These are phyloP conservation scores for Marasmius tenuissimus DNA, from an alignment of 1,284 basidiomycete species.

Conservation along the genomic window DNA sequence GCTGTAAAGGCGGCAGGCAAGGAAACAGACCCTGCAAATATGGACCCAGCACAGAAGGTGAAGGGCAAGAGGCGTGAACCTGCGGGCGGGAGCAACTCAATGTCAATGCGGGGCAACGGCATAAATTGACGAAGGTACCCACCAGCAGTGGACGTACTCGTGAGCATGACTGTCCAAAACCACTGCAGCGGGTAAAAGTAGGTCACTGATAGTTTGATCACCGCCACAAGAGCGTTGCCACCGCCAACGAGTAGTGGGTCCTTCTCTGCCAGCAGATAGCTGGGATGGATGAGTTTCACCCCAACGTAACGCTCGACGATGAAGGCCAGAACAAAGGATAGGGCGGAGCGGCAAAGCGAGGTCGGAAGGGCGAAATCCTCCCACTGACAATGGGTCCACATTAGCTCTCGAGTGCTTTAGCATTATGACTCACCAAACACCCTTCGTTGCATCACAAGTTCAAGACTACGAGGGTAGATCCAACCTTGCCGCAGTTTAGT, in stretches of 20 bases:
- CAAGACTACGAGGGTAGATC: constrained; percentile 64
- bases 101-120: not conserved
- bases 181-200: constrained; percentile 86
- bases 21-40: constrained; percentile 62
- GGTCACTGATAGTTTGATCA: constrained; percentile 73
- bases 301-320: constrained; percentile 69
- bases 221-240: constrained; percentile 75
- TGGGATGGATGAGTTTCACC: constrained; percentile 73
- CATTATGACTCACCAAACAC: constrained; percentile 42
- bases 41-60: constrained; percentile 65
- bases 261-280: constrained; percentile 59
- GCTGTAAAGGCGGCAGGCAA: not conserved
- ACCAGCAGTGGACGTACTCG: constrained; percentile 65
- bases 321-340: constrained; percentile 57
- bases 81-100: constrained; percentile 40
- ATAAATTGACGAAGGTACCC: constrained; percentile 17
- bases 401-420: not conserved
- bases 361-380: constrained; percentile 52
- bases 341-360: constrained; percentile 45
- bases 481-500: constrained; percentile 50
- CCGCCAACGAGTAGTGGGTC: constrained; percentile 71
- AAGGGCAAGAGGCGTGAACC: constrained; percentile 83
- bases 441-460: constrained; percentile 70
- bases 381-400: constrained; percentile 45
- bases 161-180: constrained; percentile 81